Evolutionary conservation across 345 rosid species (phyloP), one percentile per base, ranked within the genome.

Genomic region (Gynandropsis gynandra): DNA sequence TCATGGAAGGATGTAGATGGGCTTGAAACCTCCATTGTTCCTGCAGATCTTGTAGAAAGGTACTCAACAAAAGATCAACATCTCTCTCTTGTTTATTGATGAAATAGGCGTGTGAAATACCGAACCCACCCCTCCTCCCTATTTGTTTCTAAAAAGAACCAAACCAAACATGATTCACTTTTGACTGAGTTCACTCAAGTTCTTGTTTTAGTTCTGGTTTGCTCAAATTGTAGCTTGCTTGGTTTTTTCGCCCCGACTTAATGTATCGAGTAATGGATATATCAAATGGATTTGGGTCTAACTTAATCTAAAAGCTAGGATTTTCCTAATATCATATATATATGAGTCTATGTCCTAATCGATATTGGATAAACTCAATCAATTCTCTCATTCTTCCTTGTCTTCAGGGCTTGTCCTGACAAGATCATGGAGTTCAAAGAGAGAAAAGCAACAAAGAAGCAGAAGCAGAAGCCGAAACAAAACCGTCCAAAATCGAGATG

Each of bases 381-480:
- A 11, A 19, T 34, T 48, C 19, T 45, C 44, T 9, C 18, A 4
- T 21, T 4, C 50, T 38, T 18, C 45, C 37, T 41, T 40, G 4
- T 57, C 49, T 59, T 14, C 44, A 87, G 95, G 66, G 96, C 95
- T 29, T 92, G 96, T 73, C 90, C 98, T 8, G 94, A 87, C 68
- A 87, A 66, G 73, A 81, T 82, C 31, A 56, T 29, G 8, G 89
- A 85, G 74, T 82, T 80, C 52, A 82, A 77, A 62, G 81, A 76
- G 71, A 74, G 56, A 64, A 71, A 42, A 70, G 85, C 76, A 60
- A 54, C 46, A 27, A 68, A 48, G 62, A 81, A 78, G 73, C 77
- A 49, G 62, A 49, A 56, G 34, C 61, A 54, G 3, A 56, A 61
- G 58, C 44, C 54, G 4, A 67, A 75, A 59, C 69, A 66, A 67